Evolutionary conservation across 129 eudicot genomes (phyloP), one percentile per base, ranked within the genome.

Genomic region (Centrapalus pauciflorus): DNA sequence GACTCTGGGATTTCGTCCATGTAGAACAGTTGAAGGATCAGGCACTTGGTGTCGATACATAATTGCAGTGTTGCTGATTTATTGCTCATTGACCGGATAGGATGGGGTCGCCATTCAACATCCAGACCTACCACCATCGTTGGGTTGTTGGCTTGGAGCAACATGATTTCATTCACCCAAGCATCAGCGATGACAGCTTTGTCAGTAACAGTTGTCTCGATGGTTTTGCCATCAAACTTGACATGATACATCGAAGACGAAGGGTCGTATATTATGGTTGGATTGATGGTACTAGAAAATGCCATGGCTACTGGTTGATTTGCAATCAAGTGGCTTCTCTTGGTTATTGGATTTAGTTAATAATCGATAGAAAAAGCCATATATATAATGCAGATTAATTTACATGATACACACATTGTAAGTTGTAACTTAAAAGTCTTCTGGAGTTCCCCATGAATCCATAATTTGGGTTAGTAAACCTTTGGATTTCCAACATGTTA

Each of bases 11-110:
- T 68, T 17, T 71, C 67, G 30, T 91, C 93, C 66, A 90, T 34
- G 77, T 82, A 80, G 28, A 87, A 84, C 13, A 90, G 87, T 20
- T 87, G 96, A 23, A 90, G 50, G 26, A 90, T 90, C 5, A 90
- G 27, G 62, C 97, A 87, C 30, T 74, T 80, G 11, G 55, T 30
- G 75, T 74, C 79, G 7, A 85, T 65, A 78, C 88, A 87, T 0
- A 91, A 80, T 66, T 85, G 96, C 0, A 91, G 58, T 0, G 90
- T 87, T 13, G 94, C 94, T 0, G 88, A 73, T 43, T 80, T 87
- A 58, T 87, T 87, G 80, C 79, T 82, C 87, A 80, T 81, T 16
- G n/a, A 67, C 0, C 71, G 34, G 17, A 54, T 29, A 0, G 4
- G 33, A 45, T 85, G 82, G 14, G 95, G 96, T 20, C 83, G 73